Base-by-base conservation (phyloP, 73 alveolate genomes). In the Diophrys sp. region DNA sequence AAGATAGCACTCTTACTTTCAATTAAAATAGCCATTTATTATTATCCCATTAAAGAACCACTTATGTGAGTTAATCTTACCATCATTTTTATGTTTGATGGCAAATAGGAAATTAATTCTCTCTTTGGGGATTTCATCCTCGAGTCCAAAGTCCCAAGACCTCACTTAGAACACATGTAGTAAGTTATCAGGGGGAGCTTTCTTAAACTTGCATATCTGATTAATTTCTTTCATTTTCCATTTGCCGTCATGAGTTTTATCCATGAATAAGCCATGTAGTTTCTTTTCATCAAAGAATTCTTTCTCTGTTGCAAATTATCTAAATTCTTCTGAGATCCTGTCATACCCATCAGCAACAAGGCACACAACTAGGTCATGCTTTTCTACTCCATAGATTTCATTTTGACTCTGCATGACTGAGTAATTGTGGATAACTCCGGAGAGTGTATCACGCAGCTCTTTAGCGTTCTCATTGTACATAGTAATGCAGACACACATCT, bases 51-150 rank as follows among this genome's bases (percentile, higher is more conserved):
- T 27, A 71, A 76, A 79, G 74, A 80, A 80, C 86, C 89, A 85
- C 14, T 31, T 32, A 31, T 87, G 94, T 0, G 91, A 73, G 56
- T 87, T 85, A 57, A 87, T 77, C 62, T 87, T 87, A 14, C 94
- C 84, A 26, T 67, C 77, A 33, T 87, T 87, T 28, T 66, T 33
- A 24, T 87, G 85, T 55, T 87, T 87, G 33, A 87, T 11, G n/a
- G 67, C 71, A 33, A 81, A 73, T 8, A 76, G n/a, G 69, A 76
- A 76, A 28, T 76, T 76, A 18, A 76, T 76, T 62, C 84, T 56
- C 24, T 71, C 77, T 25, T 56, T 57, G 26, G 69, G 77, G 26
- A 11, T 14, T 1, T 29, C 73, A 2, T 62, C 77, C 44, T 23
- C 5, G 23, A 76, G 77, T 1, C 84, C 84, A 33, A 76, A 76